phyloP scores from a whole-genome alignment of 108 stramenopile species.

The Chaetoceros tenuissimus region DNA sequence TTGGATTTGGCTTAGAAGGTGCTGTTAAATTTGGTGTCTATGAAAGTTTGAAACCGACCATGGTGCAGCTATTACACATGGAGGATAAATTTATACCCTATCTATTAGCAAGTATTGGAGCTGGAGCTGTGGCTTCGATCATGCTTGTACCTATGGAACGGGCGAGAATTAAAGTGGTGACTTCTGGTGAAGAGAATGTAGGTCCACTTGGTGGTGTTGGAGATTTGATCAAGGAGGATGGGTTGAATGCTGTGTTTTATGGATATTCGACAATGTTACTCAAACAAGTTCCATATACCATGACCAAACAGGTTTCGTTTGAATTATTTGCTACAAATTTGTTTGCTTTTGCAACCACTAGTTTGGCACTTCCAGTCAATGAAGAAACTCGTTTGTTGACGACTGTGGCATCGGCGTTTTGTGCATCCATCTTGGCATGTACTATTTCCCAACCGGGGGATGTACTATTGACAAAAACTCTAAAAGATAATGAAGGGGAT shows the following conservation, averaged over 20 bases:
- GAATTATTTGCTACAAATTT: constrained; percentile 25
- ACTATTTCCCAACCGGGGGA: constrained; percentile 56
- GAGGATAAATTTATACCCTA: constrained; percentile 7
- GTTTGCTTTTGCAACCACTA: constrained; percentile 5
- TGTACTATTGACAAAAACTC: constrained; percentile 43
- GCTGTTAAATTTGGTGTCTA: constrained; percentile 62
- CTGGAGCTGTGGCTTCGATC: constrained; percentile 40
- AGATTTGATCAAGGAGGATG: constrained; percentile 14
- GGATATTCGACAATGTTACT: constrained; percentile 52
- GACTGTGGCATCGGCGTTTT: constrained; percentile 30
- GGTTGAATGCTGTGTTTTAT: constrained; percentile 13
- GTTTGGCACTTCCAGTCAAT: neutral
- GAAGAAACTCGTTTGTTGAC: constrained; percentile 20
- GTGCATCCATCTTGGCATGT: constrained; percentile 48
- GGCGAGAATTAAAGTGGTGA: constrained; percentile 47
- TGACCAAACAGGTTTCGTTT: constrained; percentile 84
- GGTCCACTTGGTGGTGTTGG: constrained; percentile 21
- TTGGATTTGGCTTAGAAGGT: constrained; percentile 50
- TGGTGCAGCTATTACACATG: constrained; percentile 3
- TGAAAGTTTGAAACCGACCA: constrained; percentile 42
- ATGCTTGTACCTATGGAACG: constrained; percentile 51
- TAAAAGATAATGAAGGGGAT: constrained; percentile 14
- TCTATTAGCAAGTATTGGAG: constrained; percentile 31
- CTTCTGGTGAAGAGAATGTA: constrained; percentile 28
- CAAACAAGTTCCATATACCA: constrained; percentile 91